Evolutionary conservation across 208 protist genomes (phyloP), one percentile per base, ranked within the genome.

Genomic region (Herpetomonas samuelpessoai): DNA sequence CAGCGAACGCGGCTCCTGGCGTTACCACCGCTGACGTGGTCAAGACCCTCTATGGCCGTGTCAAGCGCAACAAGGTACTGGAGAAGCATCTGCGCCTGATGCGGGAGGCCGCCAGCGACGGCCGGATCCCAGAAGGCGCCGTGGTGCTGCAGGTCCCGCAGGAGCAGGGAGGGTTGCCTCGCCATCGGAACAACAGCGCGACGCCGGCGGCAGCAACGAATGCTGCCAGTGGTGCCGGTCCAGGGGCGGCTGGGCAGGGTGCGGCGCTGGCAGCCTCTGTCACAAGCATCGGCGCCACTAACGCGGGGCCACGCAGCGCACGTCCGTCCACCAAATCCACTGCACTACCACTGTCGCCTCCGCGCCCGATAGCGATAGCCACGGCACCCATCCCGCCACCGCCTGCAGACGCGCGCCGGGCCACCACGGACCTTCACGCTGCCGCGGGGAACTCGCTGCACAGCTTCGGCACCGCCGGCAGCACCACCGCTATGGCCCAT

Each of bases 161-260:
- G 18, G 81, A 89, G 46, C 79, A 91, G 44, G 87, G 81, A 41
- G 85, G 85, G n/a, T 22, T 77, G 24, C 55, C 66, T n/a, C 31
- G 30, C 35, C 30, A 22, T 18, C 55, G 28, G 10, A 22, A 25
- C 31, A 41, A 28, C 55, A n/a, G 19, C 19, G 28, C 14, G 26
- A 22, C 12, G 7, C 14, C 10, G 14, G 28, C 56, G 21, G 16
- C n/a, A 26, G 21, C 48, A 53, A 19, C 48, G 21, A 45, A 53
- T n/a, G 44, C n/a, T 0, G 21, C 2, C 21, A 31, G 28, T 24
- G 39, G 30, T 1, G 4, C 26, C 1, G 26, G 53, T 22, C n/a
- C 24, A 26, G 27, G 22, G 28, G 27, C 3, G 44, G 28, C 1
- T 14, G 14, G 35, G 6, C 9, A 6, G 9, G 35, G 35, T 14